These are phyloP conservation scores for Galerina sulciceps DNA, from an alignment of 768 basidiomycete genomes.

Conservation along the genomic window DNA sequence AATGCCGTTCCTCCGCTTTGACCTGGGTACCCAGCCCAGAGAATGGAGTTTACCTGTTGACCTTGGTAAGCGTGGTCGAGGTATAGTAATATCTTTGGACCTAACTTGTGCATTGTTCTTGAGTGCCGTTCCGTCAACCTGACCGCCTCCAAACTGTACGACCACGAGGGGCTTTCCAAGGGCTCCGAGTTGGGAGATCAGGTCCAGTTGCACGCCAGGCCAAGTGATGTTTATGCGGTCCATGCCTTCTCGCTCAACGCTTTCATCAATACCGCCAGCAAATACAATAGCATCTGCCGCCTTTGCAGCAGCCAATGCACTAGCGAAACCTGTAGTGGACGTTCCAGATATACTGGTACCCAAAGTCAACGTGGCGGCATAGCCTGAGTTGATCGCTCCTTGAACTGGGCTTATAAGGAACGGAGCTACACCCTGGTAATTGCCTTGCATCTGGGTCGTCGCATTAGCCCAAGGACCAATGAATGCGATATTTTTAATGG, in stretches of 20 bases:
- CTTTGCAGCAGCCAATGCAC: conserved; percentile 51
- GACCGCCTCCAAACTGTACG: conserved; percentile 61
- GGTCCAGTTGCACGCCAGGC: conserved; percentile 59
- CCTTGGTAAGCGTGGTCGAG: not conserved
- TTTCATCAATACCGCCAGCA: conserved; percentile 57
- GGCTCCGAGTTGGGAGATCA: conserved; percentile 47
- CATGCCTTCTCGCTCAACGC: conserved; percentile 48
- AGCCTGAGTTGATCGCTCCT: conserved; percentile 52
- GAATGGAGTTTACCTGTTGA: conserved; percentile 50
- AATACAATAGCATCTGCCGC: conserved; percentile 55
- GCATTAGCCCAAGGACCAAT: conserved; percentile 66
- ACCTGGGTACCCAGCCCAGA: conserved; percentile 64
- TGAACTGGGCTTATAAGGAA: conserved; percentile 58
- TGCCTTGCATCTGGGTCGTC: conserved; percentile 60
- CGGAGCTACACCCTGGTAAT: conserved; percentile 57
- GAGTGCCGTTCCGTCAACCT: conserved; percentile 52
- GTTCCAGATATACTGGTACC: conserved; percentile 47
- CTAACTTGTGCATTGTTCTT: conserved; percentile 46
- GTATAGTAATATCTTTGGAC: too few relatives aligned
- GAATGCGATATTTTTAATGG: conserved; percentile 54
- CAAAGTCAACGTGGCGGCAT: conserved; percentile 42
- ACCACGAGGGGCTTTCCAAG: conserved; percentile 57
- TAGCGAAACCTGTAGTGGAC: conserved; percentile 50
- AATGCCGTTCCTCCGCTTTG: conserved; percentile 59
- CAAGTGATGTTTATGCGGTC: conserved; percentile 56